Conservation (phyloP, 495 filamentous ascomycete species). For the Collariella sp. region DNA sequence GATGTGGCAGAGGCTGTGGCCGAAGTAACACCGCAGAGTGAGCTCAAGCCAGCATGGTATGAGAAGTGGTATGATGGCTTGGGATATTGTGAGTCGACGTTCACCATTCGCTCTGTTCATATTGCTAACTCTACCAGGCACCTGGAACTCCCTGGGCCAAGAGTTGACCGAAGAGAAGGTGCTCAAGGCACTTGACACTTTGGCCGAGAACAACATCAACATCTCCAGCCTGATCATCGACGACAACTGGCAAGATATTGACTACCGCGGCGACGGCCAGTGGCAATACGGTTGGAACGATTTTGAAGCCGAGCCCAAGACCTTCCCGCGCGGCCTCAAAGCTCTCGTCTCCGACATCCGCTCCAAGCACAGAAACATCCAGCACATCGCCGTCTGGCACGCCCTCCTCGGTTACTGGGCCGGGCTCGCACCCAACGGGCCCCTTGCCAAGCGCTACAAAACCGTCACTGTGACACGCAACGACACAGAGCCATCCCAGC, state of each 20-base stretch:
- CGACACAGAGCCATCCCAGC: constrained; percentile 43
- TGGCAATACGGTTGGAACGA: constrained; percentile 49
- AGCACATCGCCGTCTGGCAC: constrained; percentile 91
- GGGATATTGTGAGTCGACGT: constrained; percentile 44
- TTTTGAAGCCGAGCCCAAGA: constrained; percentile 77
- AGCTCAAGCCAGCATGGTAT: constrained; percentile 60
- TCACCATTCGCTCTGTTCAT: neutral
- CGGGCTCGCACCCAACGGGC: constrained; percentile 63
- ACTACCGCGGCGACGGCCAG: constrained; percentile 38
- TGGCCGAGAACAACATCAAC: constrained; percentile 64
- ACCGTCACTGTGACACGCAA: constrained; percentile 53
- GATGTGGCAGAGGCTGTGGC: constrained; percentile 23
- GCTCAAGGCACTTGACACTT: constrained; percentile 57
- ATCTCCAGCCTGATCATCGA: constrained; percentile 84
- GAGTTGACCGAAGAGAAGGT: constrained; percentile 73
- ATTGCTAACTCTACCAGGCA: constrained; percentile 43
- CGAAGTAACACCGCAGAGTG: constrained; percentile 1
- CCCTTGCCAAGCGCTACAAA: constrained; percentile 68
- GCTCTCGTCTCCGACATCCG: constrained; percentile 60
- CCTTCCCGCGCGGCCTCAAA: constrained; percentile 74
- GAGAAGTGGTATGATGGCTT: constrained; percentile 84
- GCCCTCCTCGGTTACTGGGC: constrained; percentile 95
- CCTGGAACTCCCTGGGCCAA: constrained; percentile 90
- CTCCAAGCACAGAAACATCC: constrained; percentile 58
- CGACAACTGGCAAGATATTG: constrained; percentile 89